Evolutionary conservation across 2,329 filamentous ascomycete genomes (phyloP).

Genomic region (Aureobasidium leucospermi): DNA sequence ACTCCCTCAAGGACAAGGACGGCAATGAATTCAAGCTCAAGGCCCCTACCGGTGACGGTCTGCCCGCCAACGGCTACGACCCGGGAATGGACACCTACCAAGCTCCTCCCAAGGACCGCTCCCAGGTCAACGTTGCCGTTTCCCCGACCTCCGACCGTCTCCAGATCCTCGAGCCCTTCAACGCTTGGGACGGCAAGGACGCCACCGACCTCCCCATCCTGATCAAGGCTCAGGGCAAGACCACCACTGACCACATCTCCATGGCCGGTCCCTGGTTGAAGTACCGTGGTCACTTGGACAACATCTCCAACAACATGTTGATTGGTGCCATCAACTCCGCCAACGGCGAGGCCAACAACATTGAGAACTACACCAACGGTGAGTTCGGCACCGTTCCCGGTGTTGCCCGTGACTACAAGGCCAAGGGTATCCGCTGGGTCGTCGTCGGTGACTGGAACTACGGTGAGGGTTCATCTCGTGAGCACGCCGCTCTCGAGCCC

Average conservation of each 20-base stretch:
- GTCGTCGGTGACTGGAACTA: slow-evolving; percentile 99
- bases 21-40: slow-evolving; percentile 92
- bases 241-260: slow-evolving; percentile 93
- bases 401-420: slow-evolving; percentile 97
- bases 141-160: slow-evolving; percentile 88
- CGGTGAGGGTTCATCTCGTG: slow-evolving; percentile 93
- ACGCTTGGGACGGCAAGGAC: slow-evolving; percentile 88
- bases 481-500: slow-evolving; percentile 96
- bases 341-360: slow-evolving; percentile 95
- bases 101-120: slow-evolving; percentile 76
- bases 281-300: slow-evolving; percentile 97
- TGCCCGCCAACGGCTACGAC: slow-evolving; percentile 79
- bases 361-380: slow-evolving; percentile 82
- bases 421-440: slow-evolving; percentile 92
- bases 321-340: slow-evolving; percentile 94
- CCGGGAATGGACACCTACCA: slow-evolving; percentile 91
- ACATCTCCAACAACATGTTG: slow-evolving; percentile 99
- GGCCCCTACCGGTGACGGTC: slow-evolving; percentile 70
- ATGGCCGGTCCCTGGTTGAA: slow-evolving; percentile 95
- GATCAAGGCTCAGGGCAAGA: slow-evolving; percentile 96
- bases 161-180: slow-evolving; percentile 81
- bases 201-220: slow-evolving; percentile 76
- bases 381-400: slow-evolving; percentile 84
- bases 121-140: slow-evolving; percentile 67
- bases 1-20: slow-evolving; percentile 87